Evolutionary conservation across 768 basidiomycete genomes (phyloP), one percentile per base, ranked within the genome.

Genomic region (Leccinum subtestaceum): DNA sequence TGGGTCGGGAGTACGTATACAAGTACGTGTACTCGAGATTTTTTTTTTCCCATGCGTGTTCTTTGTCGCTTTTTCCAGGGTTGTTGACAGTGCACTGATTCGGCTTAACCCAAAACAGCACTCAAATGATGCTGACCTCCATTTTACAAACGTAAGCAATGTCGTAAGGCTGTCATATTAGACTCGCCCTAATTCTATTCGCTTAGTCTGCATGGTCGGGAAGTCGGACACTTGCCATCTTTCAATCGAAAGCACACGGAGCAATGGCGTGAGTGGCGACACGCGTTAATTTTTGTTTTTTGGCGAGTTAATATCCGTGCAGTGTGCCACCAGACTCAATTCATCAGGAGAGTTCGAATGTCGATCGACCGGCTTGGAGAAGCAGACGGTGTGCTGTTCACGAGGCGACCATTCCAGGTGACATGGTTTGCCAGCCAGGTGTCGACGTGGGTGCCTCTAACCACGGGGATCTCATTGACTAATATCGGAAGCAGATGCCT

Each of bases 341-440:
- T 90, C 31, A 80, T 88, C n/a, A 77, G 81, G 61, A 81, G 83
- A 38, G 83, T 86, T 50, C 83, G 81, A 65, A 67, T 75, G 27
- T 77, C 85, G 17, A 77, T 88, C 19, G 76, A 80, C 51, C 78
- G 81, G 53, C 71, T 86, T 15, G 76, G 76, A n/a, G 76, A 80
- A 36, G 72, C 75, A 3, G 77, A 82, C 36, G 83, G 80, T 0
- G 77, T 86, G 59, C 74, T 84, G 64, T 75, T 91, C 31, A 82
- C 84, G 19, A 78, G 88, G 27, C 81, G 88, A 0, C 89, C 89
- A 1, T 90, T 83, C 71, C 83, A 87, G 63, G 81, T 84, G 55
- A 79, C 80, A 48, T 91, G 89, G 89, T 88, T 88, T 62, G 76
- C 82, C 32, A 85, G 82, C 60, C 88, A 88, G 63, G 76, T 88